Evolutionary conservation across 176 grass and related monocot species (phyloP).

Genomic region (Carex myosuroides): DNA sequence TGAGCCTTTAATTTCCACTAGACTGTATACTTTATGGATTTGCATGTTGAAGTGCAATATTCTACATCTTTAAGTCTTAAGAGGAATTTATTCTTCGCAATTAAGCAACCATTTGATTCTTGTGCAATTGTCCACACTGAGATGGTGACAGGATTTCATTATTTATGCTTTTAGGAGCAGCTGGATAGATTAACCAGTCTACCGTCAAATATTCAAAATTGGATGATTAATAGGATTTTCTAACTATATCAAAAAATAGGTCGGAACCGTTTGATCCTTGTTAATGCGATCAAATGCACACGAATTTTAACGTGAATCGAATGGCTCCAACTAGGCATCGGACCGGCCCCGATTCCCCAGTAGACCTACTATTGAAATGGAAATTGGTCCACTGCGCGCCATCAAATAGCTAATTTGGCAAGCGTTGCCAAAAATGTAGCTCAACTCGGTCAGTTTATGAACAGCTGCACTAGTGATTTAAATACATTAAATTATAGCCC

Average conservation of each 20-base stretch:
- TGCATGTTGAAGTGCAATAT: not conserved
- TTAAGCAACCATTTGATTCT: not conserved
- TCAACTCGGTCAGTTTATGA: not conserved
- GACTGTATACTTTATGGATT: not conserved
- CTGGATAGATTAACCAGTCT: not conserved
- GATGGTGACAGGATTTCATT: constrained; percentile 1
- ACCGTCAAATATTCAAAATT: no score
- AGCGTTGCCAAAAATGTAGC: not conserved
- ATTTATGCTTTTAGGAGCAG: not conserved
- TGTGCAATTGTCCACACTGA: not conserved
- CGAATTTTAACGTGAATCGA: no score
- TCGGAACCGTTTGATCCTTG: no score
- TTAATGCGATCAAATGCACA: no score
- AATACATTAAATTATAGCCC: not conserved
- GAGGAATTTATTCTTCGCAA: constrained; percentile 1
- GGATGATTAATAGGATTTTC: no score
- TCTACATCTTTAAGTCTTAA: not conserved
- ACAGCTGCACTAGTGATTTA: not conserved
- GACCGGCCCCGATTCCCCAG: no score
- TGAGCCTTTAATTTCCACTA: constrained; percentile 19
- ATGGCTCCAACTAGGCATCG: no score
- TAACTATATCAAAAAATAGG: no score
- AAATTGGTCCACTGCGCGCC: no score
- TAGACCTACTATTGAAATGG: no score
- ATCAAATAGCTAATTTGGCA: no score